Conservation (phyloP, 306 rosid species). For the Betula pendula region DNA sequence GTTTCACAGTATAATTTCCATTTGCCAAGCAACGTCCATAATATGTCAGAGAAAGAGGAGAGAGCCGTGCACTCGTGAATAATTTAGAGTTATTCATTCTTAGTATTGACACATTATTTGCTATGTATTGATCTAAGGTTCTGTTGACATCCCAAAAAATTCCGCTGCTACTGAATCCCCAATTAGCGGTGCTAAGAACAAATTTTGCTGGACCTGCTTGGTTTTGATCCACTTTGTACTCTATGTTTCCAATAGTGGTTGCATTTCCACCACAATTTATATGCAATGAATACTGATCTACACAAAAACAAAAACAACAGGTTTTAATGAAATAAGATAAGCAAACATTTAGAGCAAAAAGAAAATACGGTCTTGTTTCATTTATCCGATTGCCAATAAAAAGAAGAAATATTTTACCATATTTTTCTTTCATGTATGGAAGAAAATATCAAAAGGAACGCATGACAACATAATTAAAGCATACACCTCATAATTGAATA, state of each 20-base stretch:
- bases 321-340: not conserved
- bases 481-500: not conserved
- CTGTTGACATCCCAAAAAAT: constrained; percentile 40
- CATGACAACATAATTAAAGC: not conserved
- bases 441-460: not conserved
- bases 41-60: constrained; percentile 58
- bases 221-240: constrained; percentile 45
- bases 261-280: constrained; percentile 65
- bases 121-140: constrained; percentile 28
- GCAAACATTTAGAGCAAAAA: not conserved
- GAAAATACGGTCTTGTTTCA: too few relatives aligned
- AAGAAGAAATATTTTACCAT: not conserved
- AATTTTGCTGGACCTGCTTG: constrained; percentile 49
- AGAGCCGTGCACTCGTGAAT: constrained; percentile 50
- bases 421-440: not conserved
- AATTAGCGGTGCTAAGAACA: constrained; percentile 17
- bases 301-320: not conserved
- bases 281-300: constrained; percentile 30
- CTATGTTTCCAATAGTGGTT: constrained; percentile 38
- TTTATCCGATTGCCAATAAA: too few relatives aligned
- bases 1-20: constrained; percentile 57
- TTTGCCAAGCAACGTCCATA: constrained; percentile 61
- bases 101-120: constrained; percentile 23
- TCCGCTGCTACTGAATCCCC: constrained; percentile 71
- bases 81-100: constrained; percentile 36